Evolutionary conservation across 352 stramenopile genomes (phyloP), one percentile per base, ranked within the genome.

Genomic region (Thalassiosira allenii): DNA sequence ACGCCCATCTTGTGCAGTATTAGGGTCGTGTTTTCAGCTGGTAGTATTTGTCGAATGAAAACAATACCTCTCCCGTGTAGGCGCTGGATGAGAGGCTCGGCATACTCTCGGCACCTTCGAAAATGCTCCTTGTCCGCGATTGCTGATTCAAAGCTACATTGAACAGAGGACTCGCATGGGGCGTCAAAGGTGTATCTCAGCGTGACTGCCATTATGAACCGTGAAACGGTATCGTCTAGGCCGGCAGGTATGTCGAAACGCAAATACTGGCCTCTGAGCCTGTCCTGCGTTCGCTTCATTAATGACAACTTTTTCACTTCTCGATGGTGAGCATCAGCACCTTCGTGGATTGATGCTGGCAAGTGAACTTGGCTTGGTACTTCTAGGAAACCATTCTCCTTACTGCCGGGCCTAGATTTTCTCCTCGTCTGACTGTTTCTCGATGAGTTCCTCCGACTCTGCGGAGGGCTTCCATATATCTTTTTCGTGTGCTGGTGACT

Each of bases 41-140:
- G 74, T 41, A 82, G 65, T 14, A 82, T 29, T 76, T 82, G 74
- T 5, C 74, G 56, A 51, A 82, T 76, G 27, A 77, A 82, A 29
- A 82, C 22, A 22, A 82, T 34, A 20, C 57, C 57, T 40, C 67
- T 43, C 32, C n/a, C 44, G 27, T 77, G 64, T 20, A 82, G 58
- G 2, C 33, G 11, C 30, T 72, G 64, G 29, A 82, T 72, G 0
- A 82, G 37, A 3, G 66, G 44, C 14, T 76, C 74, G 27, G 74
- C 64, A 58, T 77, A 73, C 3, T 25, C 23, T 20, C 58, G 4
- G 47, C 41, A 67, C 20, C 72, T 49, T 27, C 43, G 33, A 37
- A 63, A 51, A 41, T 74, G 32, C 34, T 73, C 40, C 41, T 69
- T 77, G 23, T 63, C 30, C 14, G 34, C 3, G 30, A 23, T 37